Evolutionary conservation across 176 grass and related monocot species (phyloP), one percentile per base, ranked within the genome.

Genomic region (Leersia perrieri): DNA sequence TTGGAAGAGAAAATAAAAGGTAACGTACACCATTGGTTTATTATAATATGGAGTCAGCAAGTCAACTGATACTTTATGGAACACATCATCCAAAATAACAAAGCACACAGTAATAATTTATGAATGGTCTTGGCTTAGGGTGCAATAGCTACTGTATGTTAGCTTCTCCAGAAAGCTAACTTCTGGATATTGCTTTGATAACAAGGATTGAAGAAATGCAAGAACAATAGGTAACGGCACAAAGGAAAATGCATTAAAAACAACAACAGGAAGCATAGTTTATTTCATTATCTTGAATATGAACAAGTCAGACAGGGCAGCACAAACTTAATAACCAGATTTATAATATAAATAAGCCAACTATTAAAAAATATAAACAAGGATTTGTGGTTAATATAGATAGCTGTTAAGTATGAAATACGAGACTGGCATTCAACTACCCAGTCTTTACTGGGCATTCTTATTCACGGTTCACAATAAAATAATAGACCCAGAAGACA

Each of bases 71-170:
- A 71, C 75, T 75, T 16, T 16, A 69, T 32, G 35, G 33, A 71
- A 82, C 14, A 63, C 11, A 73, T 18, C n/a, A 33, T 3, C 32
- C 33, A n/a, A 29, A 51, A 72, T 60, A 15, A 33, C 45, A 5
- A 83, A 33, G 65, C 27, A 60, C 26, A 63, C 63, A 60, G 35
- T 12, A 10, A 26, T 28, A 74, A 47, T 64, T 23, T 38, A 23
- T 82, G 58, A 65, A 41, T 55, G 53, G 0, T 38, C 39, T 40
- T 22, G 36, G 7, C 32, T 53, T 66, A 75, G 22, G 33, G 7
- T 81, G 35, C 35, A 67, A 39, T 71, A 55, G 42, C 42, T 68
- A 79, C 42, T 68, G 68, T 79, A 53, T 41, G 69, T 69, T 80
- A 70, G 47, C 33, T 60, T 70, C 23, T 70, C 27, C 34, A 12